A percentile compares a stretch with the other conserved stretches of the same genome.
Evolutionary conservation across 441 rosid genomes (phyloP).

Genomic region (Mallotus japonicus): DNA sequence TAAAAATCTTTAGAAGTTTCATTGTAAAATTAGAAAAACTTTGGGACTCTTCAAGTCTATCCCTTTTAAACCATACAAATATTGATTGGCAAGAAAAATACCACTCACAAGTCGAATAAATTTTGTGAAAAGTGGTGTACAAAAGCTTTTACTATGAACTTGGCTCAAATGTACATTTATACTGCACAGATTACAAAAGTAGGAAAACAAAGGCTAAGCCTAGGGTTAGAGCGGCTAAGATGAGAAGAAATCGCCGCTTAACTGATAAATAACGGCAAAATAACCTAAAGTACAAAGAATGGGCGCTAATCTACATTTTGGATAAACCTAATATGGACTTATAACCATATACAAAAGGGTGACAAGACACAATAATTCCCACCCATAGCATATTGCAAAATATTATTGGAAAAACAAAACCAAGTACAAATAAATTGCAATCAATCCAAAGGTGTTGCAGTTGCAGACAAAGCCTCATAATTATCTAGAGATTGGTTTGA

Average conservation of each 20-base stretch:
- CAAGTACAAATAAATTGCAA: conserved; percentile 25
- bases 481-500: conserved; percentile 27
- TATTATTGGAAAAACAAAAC: conserved; percentile 21
- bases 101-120: background rate
- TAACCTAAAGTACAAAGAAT: conserved; percentile 45
- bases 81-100: background rate
- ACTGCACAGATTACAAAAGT: conserved; percentile 35
- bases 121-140: conserved; percentile 14
- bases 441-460: conserved; percentile 21
- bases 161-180: conserved; percentile 43
- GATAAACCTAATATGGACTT: conserved; percentile 34
- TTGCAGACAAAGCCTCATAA: conserved; percentile 20
- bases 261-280: conserved; percentile 26
- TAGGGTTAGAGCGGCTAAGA: conserved; percentile 24
- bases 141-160: conserved; percentile 28
- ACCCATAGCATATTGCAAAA: conserved; percentile 31
- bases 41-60: too few species aligned
- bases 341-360: conserved; percentile 33
- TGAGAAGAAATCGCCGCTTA: conserved; percentile 21
- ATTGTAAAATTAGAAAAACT: too few species aligned
- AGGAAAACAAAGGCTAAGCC: conserved; percentile 7
- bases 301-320: conserved; percentile 40
- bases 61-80: background rate
- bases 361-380: conserved; percentile 31
- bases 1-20: too few species aligned